Base-by-base conservation (phyloP, 768 basidiomycete species). In the Fibroporia radiculosa region DNA sequence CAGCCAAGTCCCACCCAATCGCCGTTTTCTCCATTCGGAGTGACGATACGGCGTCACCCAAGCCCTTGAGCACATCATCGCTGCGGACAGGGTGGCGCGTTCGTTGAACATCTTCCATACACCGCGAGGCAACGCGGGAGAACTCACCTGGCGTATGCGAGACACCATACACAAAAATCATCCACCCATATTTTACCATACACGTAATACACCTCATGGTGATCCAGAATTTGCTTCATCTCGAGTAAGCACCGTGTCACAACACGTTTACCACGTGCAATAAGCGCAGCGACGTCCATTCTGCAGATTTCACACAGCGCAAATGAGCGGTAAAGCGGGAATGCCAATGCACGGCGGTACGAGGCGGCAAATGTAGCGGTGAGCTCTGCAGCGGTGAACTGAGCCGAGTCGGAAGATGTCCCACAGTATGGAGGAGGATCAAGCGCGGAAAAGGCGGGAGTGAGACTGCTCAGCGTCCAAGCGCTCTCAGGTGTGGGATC, bases 401-500 rank as follows among this genome's bases (percentile, higher is more conserved):
- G 42, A 8, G 40, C 29, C 7, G 38, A 18, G 14, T 25, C 19
- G 11, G 44, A 14, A 14, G 38, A 28, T 19, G 25, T 31, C 10
- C 42, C 6, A 6, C 41, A 16, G 52, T 76, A 78, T n/a, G 73
- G 73, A 18, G 80, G 75, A 23, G 82, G 78, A 58, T 90, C 84
- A 24, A 93, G 77, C 0, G 89, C 83, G n/a, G 89, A 79, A 63
- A 93, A 88, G 2, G 79, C 77, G 37, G 89, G 82, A 11, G 76
- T 77, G 40, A 93, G 71, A 24, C 66, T 71, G 51, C 78, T 73
- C 42, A 93, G 71, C 2, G 90, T 93, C 89, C 89, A 93, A 12
- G 85, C 82, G 59, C 89, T 91, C 62, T 93, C 90, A 6, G 86
- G 74, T 2, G 84, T 89, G n/a, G 87, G 78, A 48, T 93, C 89